Conservation (phyloP, 2,329 filamentous ascomycete genomes). For the Penicillium janthinellum region DNA sequence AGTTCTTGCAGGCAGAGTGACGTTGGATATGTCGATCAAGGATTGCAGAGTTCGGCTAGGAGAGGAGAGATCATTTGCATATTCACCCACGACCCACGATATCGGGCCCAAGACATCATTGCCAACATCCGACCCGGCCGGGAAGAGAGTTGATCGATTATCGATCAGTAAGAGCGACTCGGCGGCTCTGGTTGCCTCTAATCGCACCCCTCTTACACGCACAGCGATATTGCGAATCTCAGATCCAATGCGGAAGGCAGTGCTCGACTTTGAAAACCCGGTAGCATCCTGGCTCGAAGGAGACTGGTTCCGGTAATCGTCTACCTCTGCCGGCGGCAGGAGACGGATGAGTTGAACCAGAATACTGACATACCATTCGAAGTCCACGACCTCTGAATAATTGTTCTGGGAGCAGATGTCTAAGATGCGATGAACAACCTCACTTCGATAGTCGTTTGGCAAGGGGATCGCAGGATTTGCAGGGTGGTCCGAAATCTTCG, state of each 20-base stretch:
- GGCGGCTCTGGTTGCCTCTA: constrained; percentile 78
- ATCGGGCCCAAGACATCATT: constrained; percentile 71
- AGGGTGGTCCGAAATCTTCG: constrained; percentile 31
- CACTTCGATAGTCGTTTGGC: constrained; percentile 81
- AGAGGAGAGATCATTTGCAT: constrained; percentile 68
- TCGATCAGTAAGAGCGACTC: constrained; percentile 68
- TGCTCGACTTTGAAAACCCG: constrained; percentile 19
- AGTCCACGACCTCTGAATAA: constrained; percentile 82
- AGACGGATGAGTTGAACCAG: constrained; percentile 81
- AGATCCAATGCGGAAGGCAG: constrained; percentile 64
- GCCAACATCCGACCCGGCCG: constrained; percentile 52
- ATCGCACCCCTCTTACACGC: constrained; percentile 80
- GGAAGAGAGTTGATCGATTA: constrained; percentile 61
- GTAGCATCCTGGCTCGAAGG: constrained; percentile 15
- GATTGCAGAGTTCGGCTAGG: constrained; percentile 73
- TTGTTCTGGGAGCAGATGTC: constrained; percentile 89
- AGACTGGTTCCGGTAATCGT: constrained; percentile 25
- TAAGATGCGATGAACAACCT: constrained; percentile 79
- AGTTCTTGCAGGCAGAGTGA: constrained; percentile 62
- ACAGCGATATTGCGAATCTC: constrained; percentile 90
- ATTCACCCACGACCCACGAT: constrained; percentile 89
- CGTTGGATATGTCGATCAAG: constrained; percentile 68
- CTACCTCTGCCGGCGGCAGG: constrained; percentile 34
- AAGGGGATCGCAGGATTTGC: constrained; percentile 56
- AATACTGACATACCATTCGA: constrained; percentile 96